phyloP scores from a whole-genome alignment of 768 basidiomycete genomes.

The Psilocybe cubensis region DNA sequence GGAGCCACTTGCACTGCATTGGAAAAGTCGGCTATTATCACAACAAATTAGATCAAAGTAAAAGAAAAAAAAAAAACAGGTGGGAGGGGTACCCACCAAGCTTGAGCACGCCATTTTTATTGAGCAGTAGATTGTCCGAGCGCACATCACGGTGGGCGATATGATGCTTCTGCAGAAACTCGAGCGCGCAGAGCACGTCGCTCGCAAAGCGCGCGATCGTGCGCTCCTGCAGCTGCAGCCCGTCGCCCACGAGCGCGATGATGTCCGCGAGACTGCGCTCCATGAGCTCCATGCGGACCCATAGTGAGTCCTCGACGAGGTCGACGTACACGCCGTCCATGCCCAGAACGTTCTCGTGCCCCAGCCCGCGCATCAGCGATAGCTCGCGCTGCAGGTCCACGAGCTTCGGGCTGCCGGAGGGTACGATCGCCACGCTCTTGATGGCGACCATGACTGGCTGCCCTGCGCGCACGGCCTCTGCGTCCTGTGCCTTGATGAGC shows the following conservation, averaged over 20 bases:
- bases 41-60: neutral
- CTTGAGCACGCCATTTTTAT: slow-evolving; percentile 71
- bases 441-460: slow-evolving; percentile 65
- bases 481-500: slow-evolving; percentile 40
- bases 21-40: slow-evolving; percentile 75
- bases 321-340: slow-evolving; percentile 77
- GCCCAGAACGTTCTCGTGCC: slow-evolving; percentile 64
- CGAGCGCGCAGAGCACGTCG: slow-evolving; percentile 74
- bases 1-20: slow-evolving; percentile 64
- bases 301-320: slow-evolving; percentile 65
- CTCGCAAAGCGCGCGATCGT: slow-evolving; percentile 74
- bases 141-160: slow-evolving; percentile 87
- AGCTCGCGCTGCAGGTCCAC: slow-evolving; percentile 66
- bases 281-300: slow-evolving; percentile 93
- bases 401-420: slow-evolving; percentile 64
- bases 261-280: slow-evolving; percentile 86
- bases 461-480: slow-evolving; percentile 34
- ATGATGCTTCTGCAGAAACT: slow-evolving; percentile 62
- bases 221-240: slow-evolving; percentile 67
- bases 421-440: slow-evolving; percentile 69
- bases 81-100: slow-evolving; percentile 52
- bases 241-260: slow-evolving; percentile 62
- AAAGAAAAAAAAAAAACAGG: neutral
- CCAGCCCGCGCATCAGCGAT: slow-evolving; percentile 54
- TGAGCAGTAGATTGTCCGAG: slow-evolving; percentile 81